Conservation (phyloP, 345 rosid genomes). For the Pugionium cornutum region DNA sequence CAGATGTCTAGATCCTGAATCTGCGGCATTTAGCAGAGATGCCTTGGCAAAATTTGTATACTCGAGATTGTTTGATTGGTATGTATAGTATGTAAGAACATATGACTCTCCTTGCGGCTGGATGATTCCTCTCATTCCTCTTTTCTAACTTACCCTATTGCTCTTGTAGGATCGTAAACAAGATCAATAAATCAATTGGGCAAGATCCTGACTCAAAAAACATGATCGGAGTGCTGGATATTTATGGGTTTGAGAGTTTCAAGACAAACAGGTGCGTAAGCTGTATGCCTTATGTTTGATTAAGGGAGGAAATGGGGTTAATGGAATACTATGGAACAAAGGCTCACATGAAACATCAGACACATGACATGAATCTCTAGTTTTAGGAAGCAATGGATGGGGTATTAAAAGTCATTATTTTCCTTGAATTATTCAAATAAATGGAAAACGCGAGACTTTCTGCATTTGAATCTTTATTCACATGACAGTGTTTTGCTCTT, state of each 20-base stretch:
- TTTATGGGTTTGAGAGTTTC: conserved; percentile 99
- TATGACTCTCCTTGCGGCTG: conserved; percentile 2
- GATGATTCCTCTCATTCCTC: conserved; percentile 14
- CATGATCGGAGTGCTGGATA: conserved; percentile 94
- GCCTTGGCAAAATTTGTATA: conserved; percentile 94
- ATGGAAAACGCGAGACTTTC: conserved; percentile 4
- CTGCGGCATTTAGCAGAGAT: conserved; percentile 86
- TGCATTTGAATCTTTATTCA: conserved; percentile 3
- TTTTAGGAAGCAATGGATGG: conserved; percentile 13
- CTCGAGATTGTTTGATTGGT: conserved; percentile 95
- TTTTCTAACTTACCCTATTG: conserved; percentile 26
- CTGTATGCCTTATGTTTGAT: conserved; percentile 51
- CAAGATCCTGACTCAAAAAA: conserved; percentile 83
- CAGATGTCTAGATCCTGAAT: conserved; percentile 85
- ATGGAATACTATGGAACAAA: conserved; percentile 6
- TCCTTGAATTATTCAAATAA: background rate
- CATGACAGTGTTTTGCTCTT: background rate
- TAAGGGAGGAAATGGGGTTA: conserved; percentile 27
- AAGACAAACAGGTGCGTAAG: conserved; percentile 95
- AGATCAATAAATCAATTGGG: conserved; percentile 85
- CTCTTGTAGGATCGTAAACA: conserved; percentile 78
- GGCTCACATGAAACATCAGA: conserved; percentile 25
- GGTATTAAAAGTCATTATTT: background rate
- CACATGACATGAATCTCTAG: conserved; percentile 4
- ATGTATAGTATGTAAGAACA: conserved; percentile 35